phyloP scores from a whole-genome alignment of 768 basidiomycete genomes.

The Hirschioporus abietinus region DNA sequence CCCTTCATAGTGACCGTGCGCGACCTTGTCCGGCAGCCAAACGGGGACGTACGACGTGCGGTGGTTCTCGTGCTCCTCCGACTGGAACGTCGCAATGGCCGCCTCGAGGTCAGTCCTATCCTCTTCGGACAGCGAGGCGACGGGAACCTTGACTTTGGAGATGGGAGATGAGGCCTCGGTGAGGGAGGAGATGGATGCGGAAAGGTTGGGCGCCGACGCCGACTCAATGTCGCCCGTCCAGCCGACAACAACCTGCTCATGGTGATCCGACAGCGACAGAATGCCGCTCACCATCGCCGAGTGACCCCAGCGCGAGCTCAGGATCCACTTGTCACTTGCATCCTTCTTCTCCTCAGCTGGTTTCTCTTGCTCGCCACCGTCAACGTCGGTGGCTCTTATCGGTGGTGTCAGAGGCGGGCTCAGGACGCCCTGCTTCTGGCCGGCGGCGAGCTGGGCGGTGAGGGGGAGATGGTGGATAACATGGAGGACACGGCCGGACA shows the following conservation, averaged over 20 bases:
- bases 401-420: conserved; percentile 82
- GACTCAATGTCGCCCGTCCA: conserved; percentile 87
- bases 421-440: conserved; percentile 41
- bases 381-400: conserved; percentile 42
- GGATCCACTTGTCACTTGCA: conserved; percentile 53
- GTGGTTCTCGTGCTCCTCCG: conserved; percentile 52
- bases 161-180: conserved; percentile 11
- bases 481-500: conserved; percentile 88
- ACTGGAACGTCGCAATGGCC: conserved; percentile 56
- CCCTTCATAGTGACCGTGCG: conserved; percentile 93
- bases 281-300: conserved; percentile 95
- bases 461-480: conserved; percentile 89
- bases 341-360: conserved; percentile 21
- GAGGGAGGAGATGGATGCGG: conserved; percentile 10
- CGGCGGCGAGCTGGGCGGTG: conserved; percentile 48
- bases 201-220: conserved; percentile 34
- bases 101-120: conserved; percentile 64
- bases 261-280: conserved; percentile 71
- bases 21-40: conserved; percentile 85
- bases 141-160: conserved; percentile 36
- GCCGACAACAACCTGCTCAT: conserved; percentile 89
- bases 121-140: conserved; percentile 46
- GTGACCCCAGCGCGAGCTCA: conserved; percentile 81
- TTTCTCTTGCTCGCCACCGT: neutral
- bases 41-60: conserved; percentile 81